Evolutionary conservation across 139 green algal genomes (phyloP).

Genomic region (Chlorella sp.): DNA sequence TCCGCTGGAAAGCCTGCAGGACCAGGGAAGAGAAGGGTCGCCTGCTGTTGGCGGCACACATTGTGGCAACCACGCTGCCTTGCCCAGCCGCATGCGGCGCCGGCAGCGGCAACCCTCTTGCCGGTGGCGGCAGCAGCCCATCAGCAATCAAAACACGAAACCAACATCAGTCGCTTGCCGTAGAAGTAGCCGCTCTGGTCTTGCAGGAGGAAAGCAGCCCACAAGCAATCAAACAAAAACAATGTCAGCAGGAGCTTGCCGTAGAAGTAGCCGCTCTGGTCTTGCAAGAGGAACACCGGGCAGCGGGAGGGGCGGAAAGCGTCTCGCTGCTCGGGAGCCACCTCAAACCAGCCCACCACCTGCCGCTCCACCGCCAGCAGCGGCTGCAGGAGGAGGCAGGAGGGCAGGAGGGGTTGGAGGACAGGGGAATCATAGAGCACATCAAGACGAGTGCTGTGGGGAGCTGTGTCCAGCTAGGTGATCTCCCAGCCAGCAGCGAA

Average conservation of each 20-base stretch:
- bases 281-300: slow-evolving; percentile 69
- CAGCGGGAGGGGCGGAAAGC: slow-evolving; percentile 41
- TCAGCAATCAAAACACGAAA: too few species aligned
- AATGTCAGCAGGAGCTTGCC: background rate
- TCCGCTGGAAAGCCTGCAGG: slow-evolving; percentile 71
- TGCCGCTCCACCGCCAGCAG: slow-evolving; percentile 52
- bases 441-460: too few species aligned
- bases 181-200: slow-evolving; percentile 46
- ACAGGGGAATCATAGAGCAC: too few species aligned
- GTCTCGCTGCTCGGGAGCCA: slow-evolving; percentile 34
- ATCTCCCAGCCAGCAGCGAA: too few species aligned
- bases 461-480: too few species aligned
- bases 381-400: background rate
- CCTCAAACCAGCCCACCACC: slow-evolving; percentile 74
- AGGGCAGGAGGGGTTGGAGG: background rate
- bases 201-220: slow-evolving; percentile 71
- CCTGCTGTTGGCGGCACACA: too few species aligned
- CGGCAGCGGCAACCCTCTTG: too few species aligned
- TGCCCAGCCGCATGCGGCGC: too few species aligned
- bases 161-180: background rate
- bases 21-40: too few species aligned
- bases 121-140: too few species aligned
- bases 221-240: too few species aligned
- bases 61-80: too few species aligned
- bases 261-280: slow-evolving; percentile 45